Percentiles rank a stretch among this genome's conserved stretches.
Conservation (phyloP, 1,284 basidiomycete species). For the Trichosporon inkin region DNA sequence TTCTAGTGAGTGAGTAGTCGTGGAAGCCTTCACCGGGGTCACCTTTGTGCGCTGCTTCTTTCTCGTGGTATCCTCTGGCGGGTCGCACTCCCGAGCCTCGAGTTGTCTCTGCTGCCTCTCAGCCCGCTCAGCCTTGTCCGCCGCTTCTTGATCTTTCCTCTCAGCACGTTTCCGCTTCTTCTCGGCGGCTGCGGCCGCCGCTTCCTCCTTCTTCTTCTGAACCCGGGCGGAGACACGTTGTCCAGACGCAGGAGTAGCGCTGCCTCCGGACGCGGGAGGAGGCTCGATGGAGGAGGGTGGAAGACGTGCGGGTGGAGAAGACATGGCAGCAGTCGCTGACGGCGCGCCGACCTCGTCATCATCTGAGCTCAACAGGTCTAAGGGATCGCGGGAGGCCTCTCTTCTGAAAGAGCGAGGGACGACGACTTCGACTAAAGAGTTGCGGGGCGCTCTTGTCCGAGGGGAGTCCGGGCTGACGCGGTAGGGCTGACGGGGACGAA, state of each 20-base stretch:
- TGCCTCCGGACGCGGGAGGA: neutral
- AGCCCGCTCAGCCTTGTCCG: constrained; percentile 8
- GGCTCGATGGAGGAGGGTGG: neutral
- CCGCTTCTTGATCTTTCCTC: constrained; percentile 19
- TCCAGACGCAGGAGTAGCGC: neutral
- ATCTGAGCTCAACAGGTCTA: neutral
- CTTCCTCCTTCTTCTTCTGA: constrained; percentile 23
- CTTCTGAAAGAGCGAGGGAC: constrained; percentile 1
- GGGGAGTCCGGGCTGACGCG: constrained; percentile 1
- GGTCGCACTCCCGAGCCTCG: neutral
- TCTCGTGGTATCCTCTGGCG: constrained; percentile 6
- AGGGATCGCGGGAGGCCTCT: neutral
- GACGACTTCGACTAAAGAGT: neutral
- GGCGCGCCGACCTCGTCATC: neutral
- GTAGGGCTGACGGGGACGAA: neutral
- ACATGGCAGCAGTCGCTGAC: constrained; percentile 7
- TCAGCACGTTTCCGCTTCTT: constrained; percentile 22
- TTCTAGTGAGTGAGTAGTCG: neutral
- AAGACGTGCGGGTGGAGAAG: neutral
- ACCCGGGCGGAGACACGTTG: constrained; percentile 18
- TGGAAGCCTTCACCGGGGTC: constrained; percentile 11
- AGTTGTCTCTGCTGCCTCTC: neutral
- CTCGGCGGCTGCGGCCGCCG: constrained; percentile 28
- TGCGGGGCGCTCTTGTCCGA: neutral
- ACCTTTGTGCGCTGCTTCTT: constrained; percentile 15